Percentiles rank a stretch among this genome's conserved stretches.
These are phyloP conservation scores for Dacryopinax spathularia DNA, from an alignment of 768 basidiomycete genomes.

Conservation along the genomic window DNA sequence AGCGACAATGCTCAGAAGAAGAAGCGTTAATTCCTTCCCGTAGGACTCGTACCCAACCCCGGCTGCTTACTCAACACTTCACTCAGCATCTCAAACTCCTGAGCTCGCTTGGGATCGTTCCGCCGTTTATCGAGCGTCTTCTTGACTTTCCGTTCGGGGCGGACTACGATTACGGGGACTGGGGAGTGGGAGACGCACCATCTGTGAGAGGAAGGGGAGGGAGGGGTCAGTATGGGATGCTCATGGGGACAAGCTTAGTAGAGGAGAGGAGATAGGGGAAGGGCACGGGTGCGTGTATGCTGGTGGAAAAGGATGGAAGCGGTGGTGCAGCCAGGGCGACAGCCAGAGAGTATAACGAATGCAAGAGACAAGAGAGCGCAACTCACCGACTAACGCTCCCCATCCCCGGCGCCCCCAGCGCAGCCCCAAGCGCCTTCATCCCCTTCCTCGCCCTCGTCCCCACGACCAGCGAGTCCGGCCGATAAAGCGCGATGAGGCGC, in stretches of 20 bases:
- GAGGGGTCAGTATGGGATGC: too few relatives aligned
- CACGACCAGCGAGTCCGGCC: conserved; percentile 83
- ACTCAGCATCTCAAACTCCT: conserved; percentile 43
- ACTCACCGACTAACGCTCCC: conserved; percentile 46
- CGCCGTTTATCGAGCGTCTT: conserved; percentile 75
- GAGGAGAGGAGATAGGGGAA: background rate
- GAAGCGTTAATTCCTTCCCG: too few relatives aligned
- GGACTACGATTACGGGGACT: conserved; percentile 90
- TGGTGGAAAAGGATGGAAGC: background rate
- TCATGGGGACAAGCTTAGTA: background rate
- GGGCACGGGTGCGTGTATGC: background rate
- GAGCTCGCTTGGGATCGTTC: conserved; percentile 77
- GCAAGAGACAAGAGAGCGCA: background rate
- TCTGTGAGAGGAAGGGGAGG: conserved; percentile 29
- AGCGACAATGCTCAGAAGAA: too few relatives aligned
- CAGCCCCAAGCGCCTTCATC: conserved; percentile 40
- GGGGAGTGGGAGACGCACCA: conserved; percentile 85
- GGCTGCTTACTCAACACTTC: background rate
- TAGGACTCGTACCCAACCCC: background rate
- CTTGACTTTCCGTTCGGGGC: conserved; percentile 73
- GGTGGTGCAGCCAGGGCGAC: background rate
- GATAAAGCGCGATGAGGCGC: conserved; percentile 80
- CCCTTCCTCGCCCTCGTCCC: conserved; percentile 57
- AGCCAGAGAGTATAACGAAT: background rate
- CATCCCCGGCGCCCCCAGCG: conserved; percentile 38